Conservation (phyloP, 257 asterid species). For the Primulina eburnea region DNA sequence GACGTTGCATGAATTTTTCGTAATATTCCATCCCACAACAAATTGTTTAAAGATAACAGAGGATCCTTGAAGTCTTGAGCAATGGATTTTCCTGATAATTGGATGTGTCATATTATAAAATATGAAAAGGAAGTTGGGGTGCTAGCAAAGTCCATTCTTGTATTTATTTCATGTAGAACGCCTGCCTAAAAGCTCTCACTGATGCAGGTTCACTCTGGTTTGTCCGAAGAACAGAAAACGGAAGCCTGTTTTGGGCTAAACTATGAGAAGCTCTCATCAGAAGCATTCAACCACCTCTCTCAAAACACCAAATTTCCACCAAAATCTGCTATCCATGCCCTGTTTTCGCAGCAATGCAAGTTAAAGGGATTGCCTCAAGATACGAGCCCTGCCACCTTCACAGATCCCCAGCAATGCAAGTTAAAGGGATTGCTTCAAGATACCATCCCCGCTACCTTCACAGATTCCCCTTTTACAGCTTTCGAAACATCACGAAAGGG, state of each 20-base stretch:
- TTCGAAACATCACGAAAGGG: conserved; percentile 15
- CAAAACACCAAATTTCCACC: conserved; percentile 62
- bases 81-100: too few species aligned
- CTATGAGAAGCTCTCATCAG: conserved; percentile 68
- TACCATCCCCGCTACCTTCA: conserved; percentile 25
- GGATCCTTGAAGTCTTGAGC: too few species aligned
- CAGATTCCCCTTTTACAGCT: conserved; percentile 25
- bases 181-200: neutral
- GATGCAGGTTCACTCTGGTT: conserved; percentile 62
- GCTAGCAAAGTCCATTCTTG: too few species aligned
- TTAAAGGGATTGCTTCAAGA: conserved; percentile 68
- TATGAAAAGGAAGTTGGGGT: too few species aligned
- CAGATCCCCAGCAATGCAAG: conserved; percentile 12
- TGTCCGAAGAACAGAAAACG: conserved; percentile 62
- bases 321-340: conserved; percentile 54
- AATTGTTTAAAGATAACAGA: too few species aligned
- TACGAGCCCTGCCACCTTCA: conserved; percentile 25
- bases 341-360: conserved; percentile 53
- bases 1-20: too few species aligned
- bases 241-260: conserved; percentile 52
- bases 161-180: neutral
- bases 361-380: conserved; percentile 67
- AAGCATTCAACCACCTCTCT: conserved; percentile 54
- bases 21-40: too few species aligned
- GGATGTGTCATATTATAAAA: too few species aligned